Evolutionary conservation across 352 stramenopile genomes (phyloP).

Genomic region (Phytophthora citrophthora): DNA sequence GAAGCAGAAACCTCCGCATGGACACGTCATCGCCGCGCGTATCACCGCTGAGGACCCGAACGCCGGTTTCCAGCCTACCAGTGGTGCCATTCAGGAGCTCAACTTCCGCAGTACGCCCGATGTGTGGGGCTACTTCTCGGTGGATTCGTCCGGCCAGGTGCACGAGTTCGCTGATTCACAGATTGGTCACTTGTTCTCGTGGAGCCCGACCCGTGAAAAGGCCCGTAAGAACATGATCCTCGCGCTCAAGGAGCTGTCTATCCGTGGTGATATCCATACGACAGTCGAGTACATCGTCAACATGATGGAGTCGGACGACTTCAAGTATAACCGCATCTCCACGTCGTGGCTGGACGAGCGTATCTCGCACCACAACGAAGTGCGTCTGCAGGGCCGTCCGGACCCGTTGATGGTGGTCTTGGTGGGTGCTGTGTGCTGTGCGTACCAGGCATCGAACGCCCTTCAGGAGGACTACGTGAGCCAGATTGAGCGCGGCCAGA

Average conservation of each 20-base stretch:
- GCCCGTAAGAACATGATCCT: slow-evolving; percentile 98
- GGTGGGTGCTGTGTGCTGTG: slow-evolving; percentile 87
- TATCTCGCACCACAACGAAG: slow-evolving; percentile 94
- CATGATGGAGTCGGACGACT: slow-evolving; percentile 99
- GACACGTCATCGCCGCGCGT: slow-evolving; percentile 98
- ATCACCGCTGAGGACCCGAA: slow-evolving; percentile 99
- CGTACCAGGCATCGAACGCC: slow-evolving; percentile 80
- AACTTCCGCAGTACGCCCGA: slow-evolving; percentile 99
- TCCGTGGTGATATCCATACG: slow-evolving; percentile 99
- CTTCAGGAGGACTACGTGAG: slow-evolving; percentile 82
- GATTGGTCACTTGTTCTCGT: slow-evolving; percentile 99
- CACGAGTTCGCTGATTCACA: slow-evolving; percentile 99
- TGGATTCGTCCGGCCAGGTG: slow-evolving; percentile 98
- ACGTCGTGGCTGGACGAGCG: slow-evolving; percentile 99
- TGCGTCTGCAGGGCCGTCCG: slow-evolving; percentile 81
- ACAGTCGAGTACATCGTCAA: slow-evolving; percentile 99
- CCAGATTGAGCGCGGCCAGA: slow-evolving; percentile 91
- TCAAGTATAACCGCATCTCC: slow-evolving; percentile 98
- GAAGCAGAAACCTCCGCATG: slow-evolving; percentile 78
- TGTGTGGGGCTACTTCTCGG: slow-evolving; percentile 99
- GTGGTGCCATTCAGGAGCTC: slow-evolving; percentile 97
- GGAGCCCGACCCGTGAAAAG: slow-evolving; percentile 94
- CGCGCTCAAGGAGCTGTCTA: slow-evolving; percentile 98
- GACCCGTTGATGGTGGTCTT: slow-evolving; percentile 89
- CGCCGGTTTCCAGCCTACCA: slow-evolving; percentile 98